These are phyloP conservation scores for Suhomyces faveliae DNA, from an alignment of 805 yeast genomes.

Conservation along the genomic window DNA sequence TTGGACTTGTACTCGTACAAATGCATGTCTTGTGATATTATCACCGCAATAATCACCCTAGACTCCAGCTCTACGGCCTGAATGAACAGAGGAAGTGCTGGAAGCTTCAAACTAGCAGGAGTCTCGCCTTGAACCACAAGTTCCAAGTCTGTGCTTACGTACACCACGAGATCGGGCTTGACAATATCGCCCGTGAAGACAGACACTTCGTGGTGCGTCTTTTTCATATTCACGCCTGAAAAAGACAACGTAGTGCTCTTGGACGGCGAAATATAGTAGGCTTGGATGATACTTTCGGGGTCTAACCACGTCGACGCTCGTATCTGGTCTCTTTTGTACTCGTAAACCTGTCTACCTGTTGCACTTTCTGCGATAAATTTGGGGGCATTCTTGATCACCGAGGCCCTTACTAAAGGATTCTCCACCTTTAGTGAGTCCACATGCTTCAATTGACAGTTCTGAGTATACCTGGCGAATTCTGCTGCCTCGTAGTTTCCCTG, in stretches of 20 bases:
- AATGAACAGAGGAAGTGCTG: background rate
- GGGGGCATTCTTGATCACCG: background rate
- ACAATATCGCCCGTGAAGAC: background rate
- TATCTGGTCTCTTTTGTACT: background rate
- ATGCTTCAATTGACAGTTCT: background rate
- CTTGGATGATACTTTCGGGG: background rate
- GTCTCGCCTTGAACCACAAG: background rate
- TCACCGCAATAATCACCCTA: background rate
- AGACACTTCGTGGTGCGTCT: background rate
- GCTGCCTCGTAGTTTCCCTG: conserved; percentile 39
- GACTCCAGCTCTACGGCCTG: background rate
- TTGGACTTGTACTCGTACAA: background rate
- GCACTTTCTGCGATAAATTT: background rate
- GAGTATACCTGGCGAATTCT: conserved; percentile 18
- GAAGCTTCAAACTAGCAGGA: background rate
- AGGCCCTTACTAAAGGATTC: too few relatives aligned
- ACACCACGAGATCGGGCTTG: background rate
- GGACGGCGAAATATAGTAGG: background rate
- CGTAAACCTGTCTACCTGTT: background rate
- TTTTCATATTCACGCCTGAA: background rate
- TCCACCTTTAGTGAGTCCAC: background rate
- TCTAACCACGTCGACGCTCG: background rate
- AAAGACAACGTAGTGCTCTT: background rate
- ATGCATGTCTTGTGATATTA: background rate
- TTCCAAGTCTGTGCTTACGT: background rate